These are phyloP conservation scores for Blastocladiella britannica DNA, from an alignment of 192 early-diverging fungal genomes.

Conservation along the genomic window DNA sequence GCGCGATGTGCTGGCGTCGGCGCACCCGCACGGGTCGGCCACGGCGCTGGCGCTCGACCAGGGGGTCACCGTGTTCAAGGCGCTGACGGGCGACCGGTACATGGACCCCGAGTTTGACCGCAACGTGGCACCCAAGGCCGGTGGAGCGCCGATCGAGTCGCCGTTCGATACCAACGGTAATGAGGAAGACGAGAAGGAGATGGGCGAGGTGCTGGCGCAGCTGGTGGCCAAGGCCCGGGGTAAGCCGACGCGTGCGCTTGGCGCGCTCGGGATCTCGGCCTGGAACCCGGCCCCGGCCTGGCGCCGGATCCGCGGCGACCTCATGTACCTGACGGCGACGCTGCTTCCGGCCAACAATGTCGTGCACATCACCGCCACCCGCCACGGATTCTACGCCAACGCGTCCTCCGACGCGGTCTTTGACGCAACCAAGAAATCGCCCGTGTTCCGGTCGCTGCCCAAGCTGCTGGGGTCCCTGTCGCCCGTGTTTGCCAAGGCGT, in stretches of 20 bases:
- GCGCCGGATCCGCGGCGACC: constrained; percentile 55
- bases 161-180: constrained; percentile 7
- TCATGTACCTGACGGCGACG: constrained; percentile 68
- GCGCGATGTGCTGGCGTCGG: constrained; percentile 65
- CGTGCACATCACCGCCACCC: constrained; percentile 63
- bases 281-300: constrained; percentile 83
- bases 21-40: constrained; percentile 30
- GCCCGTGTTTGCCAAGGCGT: constrained; percentile 43
- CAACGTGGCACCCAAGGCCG: constrained; percentile 1
- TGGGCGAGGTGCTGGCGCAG: constrained; percentile 18
- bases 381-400: constrained; percentile 76
- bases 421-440: constrained; percentile 23
- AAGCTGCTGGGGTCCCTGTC: constrained; percentile 41
- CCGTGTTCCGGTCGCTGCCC: constrained; percentile 39
- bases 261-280: constrained; percentile 53
- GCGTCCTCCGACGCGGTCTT: constrained; percentile 48
- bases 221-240: constrained; percentile 31
- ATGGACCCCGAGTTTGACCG: constrained; percentile 1
- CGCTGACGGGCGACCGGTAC: constrained; percentile 22
- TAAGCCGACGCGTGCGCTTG: constrained; percentile 39
- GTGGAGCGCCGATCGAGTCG: constrained; percentile 5
- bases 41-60: constrained; percentile 46
- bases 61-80: constrained; percentile 45
- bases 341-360: constrained; percentile 71
- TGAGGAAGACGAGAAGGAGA: constrained; percentile 9